phyloP scores from a whole-genome alignment of 306 rosid genomes.

The Vigna radiata region DNA sequence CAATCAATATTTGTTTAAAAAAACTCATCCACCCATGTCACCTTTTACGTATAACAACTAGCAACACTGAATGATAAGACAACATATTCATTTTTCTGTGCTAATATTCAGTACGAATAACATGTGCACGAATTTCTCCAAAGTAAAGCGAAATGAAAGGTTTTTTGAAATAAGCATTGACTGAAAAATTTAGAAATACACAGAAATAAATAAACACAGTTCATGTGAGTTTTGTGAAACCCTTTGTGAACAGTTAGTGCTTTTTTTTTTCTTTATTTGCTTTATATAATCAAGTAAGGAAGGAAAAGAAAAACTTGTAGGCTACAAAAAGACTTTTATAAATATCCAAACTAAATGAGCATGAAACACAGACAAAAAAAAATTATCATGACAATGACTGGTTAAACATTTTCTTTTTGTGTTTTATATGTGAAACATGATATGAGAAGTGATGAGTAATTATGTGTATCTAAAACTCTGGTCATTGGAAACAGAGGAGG shows the following conservation, averaged over 20 bases:
- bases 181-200: neutral
- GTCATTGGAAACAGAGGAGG: slow-evolving; percentile 70
- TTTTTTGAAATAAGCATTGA: neutral
- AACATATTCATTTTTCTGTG: neutral
- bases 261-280: neutral
- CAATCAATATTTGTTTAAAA: neutral
- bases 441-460: neutral
- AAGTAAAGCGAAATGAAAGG: neutral
- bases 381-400: neutral
- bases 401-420: neutral
- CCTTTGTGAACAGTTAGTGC: neutral
- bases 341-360: neutral
- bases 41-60: neutral
- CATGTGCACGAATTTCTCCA: neutral
- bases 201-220: neutral
- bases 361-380: neutral
- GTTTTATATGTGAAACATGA: neutral
- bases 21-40: neutral
- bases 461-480: slow-evolving; percentile 19
- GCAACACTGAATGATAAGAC: neutral
- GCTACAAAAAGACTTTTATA: neutral
- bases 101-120: neutral
- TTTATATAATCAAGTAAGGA: neutral
- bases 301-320: neutral
- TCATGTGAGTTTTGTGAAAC: neutral